A percentile compares a stretch with the other conserved stretches of the same genome.
These are phyloP conservation scores for Chaetothyriales sp. DNA, from an alignment of 2,329 filamentous ascomycete genomes.

Conservation along the genomic window DNA sequence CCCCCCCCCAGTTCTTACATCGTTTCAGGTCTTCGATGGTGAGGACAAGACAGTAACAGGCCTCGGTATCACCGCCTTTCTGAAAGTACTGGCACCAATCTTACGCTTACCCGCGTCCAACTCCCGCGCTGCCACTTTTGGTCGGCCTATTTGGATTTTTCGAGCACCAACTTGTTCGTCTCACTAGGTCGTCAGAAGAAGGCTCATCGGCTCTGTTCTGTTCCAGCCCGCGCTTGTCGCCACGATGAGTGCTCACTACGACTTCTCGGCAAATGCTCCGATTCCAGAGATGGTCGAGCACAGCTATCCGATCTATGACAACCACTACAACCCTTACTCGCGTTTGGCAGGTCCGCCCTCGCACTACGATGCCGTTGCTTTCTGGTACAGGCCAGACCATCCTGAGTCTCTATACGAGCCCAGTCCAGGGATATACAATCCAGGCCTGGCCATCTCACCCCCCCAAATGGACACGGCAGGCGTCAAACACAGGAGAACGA, in stretches of 20 bases:
- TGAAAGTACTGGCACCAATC: not conserved
- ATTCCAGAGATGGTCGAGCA: slow-evolving; percentile 11
- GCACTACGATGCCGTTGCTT: slow-evolving; percentile 29
- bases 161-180: not conserved
- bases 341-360: slow-evolving; percentile 13
- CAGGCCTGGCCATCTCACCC: slow-evolving; percentile 6
- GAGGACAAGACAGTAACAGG: not conserved
- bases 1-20: not conserved
- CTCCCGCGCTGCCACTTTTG: not conserved
- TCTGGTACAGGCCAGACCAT: slow-evolving; percentile 27
- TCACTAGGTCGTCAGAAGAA: not conserved
- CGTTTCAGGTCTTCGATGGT: not conserved
- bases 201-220: not conserved
- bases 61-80: not conserved
- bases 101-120: not conserved
- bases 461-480: slow-evolving; percentile 28
- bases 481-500: slow-evolving; percentile 82
- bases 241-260: slow-evolving; percentile 16
- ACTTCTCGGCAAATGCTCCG: slow-evolving; percentile 13
- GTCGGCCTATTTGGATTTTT: not conserved
- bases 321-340: slow-evolving; percentile 18
- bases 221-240: not conserved
- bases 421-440: slow-evolving; percentile 19
- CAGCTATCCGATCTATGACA: slow-evolving; percentile 12
- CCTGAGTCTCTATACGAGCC: slow-evolving; percentile 20